phyloP scores from a whole-genome alignment of 805 yeast genomes.

The Myxozyma geophila region DNA sequence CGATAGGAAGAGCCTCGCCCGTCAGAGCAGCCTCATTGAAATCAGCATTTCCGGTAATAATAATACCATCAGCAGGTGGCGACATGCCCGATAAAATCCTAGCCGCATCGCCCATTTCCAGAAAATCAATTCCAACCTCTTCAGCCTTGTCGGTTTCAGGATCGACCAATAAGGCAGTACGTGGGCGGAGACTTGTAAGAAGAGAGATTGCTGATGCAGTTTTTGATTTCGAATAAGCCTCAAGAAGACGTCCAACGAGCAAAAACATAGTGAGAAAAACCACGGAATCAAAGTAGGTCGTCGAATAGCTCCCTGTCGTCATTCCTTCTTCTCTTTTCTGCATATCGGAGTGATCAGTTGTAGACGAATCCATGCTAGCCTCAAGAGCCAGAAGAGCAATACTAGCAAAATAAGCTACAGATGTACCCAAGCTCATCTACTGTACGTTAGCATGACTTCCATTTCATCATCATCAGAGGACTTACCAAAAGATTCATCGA shows the following conservation, averaged over 20 bases:
- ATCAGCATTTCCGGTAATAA: constrained; percentile 73
- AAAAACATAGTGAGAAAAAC: constrained; percentile 74
- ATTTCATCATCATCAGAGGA: not conserved
- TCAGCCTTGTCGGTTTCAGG: constrained; percentile 34
- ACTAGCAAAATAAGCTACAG: constrained; percentile 72
- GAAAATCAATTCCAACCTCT: constrained; percentile 44
- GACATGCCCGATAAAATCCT: constrained; percentile 47
- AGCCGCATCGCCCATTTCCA: constrained; percentile 89
- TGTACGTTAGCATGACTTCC: not conserved
- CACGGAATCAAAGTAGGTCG: constrained; percentile 79
- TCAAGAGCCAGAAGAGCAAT: constrained; percentile 58
- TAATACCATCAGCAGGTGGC: constrained; percentile 76
- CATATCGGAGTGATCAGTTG: constrained; percentile 4
- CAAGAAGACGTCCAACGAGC: constrained; percentile 70
- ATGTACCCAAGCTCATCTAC: constrained; percentile 68
- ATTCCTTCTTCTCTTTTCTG: constrained; percentile 4
- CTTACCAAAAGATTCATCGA: constrained; percentile 66
- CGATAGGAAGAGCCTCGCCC: constrained; percentile 74
- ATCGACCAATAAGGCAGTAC: constrained; percentile 53
- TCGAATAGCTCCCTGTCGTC: constrained; percentile 52
- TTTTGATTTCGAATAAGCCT: constrained; percentile 66
- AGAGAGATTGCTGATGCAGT: constrained; percentile 68
- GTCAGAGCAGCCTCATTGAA: constrained; percentile 90
- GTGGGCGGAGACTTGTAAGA: constrained; percentile 57
- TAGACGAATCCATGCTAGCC: constrained; percentile 43